A percentile compares a stretch with the other conserved stretches of the same genome.
These are phyloP conservation scores for Daldinia sp. DNA, from an alignment of 2,329 filamentous ascomycete species.

Conservation along the genomic window DNA sequence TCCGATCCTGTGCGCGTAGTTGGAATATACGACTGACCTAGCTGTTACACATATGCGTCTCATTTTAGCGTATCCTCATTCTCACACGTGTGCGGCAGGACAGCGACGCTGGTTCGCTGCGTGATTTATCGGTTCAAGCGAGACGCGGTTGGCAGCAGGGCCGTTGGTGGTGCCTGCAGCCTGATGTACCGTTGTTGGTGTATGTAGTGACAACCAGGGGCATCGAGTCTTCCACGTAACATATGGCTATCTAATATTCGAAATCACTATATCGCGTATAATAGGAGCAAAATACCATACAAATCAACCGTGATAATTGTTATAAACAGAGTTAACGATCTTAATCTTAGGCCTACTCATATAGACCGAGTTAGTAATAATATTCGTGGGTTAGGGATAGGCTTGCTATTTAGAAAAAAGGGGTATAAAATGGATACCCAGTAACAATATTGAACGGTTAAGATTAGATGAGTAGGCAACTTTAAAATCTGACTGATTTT, in stretches of 20 bases:
- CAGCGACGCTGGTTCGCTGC: not conserved
- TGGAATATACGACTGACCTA: not conserved
- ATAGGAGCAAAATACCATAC: not conserved
- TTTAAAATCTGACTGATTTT: not conserved
- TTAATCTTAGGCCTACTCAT: too few species aligned
- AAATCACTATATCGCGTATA: not conserved
- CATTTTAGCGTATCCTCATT: not conserved
- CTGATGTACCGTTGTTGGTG: not conserved
- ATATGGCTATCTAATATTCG: too few species aligned
- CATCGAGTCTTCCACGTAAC: not conserved
- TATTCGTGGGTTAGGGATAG: not conserved
- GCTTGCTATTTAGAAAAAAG: not conserved
- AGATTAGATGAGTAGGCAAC: not conserved
- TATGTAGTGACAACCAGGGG: not conserved
- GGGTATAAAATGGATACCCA: not conserved
- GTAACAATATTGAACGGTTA: not conserved
- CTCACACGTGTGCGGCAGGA: not conserved
- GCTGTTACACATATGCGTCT: slow-evolving; percentile 1
- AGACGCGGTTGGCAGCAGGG: not conserved
- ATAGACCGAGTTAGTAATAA: too few species aligned
- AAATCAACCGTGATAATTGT: not conserved
- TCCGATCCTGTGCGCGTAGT: not conserved
- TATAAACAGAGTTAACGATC: not conserved
- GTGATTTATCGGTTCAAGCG: not conserved
- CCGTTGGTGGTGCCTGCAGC: slow-evolving; percentile 4